Base-by-base conservation (phyloP, 164 flowering plant genomes). In the Taxillus chinensis region DNA sequence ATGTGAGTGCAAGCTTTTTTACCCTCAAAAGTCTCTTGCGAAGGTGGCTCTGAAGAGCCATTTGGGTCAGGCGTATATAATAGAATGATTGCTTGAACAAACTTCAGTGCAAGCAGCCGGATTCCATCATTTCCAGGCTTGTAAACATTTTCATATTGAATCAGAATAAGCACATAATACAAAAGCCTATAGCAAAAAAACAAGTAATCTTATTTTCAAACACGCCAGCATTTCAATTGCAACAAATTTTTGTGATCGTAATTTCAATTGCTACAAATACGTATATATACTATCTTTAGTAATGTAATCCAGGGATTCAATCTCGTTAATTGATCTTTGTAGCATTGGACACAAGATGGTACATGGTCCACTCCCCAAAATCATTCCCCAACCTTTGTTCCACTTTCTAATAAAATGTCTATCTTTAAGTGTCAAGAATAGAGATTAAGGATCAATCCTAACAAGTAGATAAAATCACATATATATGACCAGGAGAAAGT, bases 41-140 rank as follows among this genome's bases (percentile, higher is more conserved):
- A 48, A 61, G 92, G 82, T 64, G 88, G 84, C 68, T 86, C 93
- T 46, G 79, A 71, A 59, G 82, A 61, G 46, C 85, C 86, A 78
- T 73, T 80, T 63, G 97, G 97, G 77, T 95, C 92, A 66, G 96
- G 92, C n/a, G 96, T 86, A 60, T 86, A 91, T 59, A 95, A 89
- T 70, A 89, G 83, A 71, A 91, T 75, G 55, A 85, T 68, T 49
- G 88, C 79, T 77, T 84, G 90, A 43, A 95, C 86, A 80, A 89
- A 95, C 72, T 83, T 89, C 74, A 89, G 71, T 7, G 99, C 89
- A 50, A 82, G 75, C 72, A 85, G 68, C 70, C 84, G 79, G 59
- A 76, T 72, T 16, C 96, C 97, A 64, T 89, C 87, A 67, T 76
- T 74, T 74, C 86, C 96, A 54, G 78, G 74, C 96, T 90, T 64